A percentile compares a stretch with the other conserved stretches of the same genome.
Evolutionary conservation across 345 rosid species (phyloP).

Genomic region (Zanthoxylum bungeanum): DNA sequence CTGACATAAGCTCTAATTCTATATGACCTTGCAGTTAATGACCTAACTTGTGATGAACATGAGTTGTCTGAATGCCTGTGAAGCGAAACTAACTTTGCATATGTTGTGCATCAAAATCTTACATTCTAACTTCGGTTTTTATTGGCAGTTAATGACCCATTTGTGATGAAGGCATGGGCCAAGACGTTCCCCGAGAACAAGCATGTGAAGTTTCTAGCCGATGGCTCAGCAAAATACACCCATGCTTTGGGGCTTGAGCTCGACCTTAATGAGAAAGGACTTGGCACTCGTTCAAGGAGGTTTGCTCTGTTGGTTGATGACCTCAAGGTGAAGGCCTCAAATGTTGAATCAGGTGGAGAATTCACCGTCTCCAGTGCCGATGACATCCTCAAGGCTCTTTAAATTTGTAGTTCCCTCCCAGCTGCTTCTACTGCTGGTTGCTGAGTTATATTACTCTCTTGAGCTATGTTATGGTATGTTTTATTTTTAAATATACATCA

Average conservation of each 20-base stretch:
- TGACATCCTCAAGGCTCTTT: constrained; percentile 78
- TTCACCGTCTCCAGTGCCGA: constrained; percentile 87
- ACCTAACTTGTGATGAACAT: background rate
- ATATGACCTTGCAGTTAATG: background rate
- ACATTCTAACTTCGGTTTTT: background rate
- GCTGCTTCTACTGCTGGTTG: background rate
- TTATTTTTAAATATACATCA: background rate
- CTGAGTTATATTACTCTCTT: background rate
- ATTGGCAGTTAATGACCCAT: constrained; percentile 81
- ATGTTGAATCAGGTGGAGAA: constrained; percentile 86
- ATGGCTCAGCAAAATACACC: constrained; percentile 85
- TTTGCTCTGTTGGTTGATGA: constrained; percentile 80
- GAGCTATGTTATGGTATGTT: background rate
- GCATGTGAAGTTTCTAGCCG: constrained; percentile 85
- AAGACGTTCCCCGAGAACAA: constrained; percentile 91
- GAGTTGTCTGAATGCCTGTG: background rate
- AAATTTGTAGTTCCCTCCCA: background rate
- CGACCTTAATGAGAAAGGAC: constrained; percentile 80
- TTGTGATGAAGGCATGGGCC: constrained; percentile 98
- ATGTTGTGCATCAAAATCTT: background rate
- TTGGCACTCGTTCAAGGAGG: constrained; percentile 84
- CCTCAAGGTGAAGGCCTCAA: constrained; percentile 90
- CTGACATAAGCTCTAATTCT: background rate
- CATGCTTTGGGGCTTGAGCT: constrained; percentile 91
- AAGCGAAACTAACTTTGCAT: background rate